These are phyloP conservation scores for Rhododendron henanense DNA, from an alignment of 148 eudicot genomes.

Conservation along the genomic window DNA sequence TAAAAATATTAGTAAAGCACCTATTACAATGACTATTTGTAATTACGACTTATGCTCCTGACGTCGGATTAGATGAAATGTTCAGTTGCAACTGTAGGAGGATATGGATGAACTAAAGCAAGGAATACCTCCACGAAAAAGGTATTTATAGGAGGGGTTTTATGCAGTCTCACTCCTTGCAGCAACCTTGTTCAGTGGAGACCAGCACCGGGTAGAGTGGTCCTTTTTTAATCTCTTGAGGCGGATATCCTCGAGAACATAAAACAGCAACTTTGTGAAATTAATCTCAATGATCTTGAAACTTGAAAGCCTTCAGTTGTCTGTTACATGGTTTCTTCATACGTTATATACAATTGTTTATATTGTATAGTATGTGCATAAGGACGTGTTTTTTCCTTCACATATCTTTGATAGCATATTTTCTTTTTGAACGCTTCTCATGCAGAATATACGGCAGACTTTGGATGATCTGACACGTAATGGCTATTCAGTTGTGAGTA, in stretches of 20 bases:
- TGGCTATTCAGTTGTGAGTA: slow-evolving; percentile 96
- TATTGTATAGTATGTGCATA: not conserved
- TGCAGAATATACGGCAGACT: slow-evolving; percentile 94
- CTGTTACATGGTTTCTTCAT: not conserved
- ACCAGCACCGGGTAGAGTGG: not conserved
- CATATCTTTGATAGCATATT: not conserved
- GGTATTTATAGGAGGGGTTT: not conserved
- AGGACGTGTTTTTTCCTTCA: not conserved
- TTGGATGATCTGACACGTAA: slow-evolving; percentile 94
- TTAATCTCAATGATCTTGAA: slow-evolving; percentile 3
- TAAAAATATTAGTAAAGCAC: not conserved
- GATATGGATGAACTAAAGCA: not conserved
- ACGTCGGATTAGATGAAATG: not conserved
- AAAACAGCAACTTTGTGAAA: not conserved
- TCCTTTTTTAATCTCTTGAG: not conserved
- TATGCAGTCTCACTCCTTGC: not conserved
- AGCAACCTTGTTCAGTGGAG: not conserved
- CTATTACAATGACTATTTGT: not conserved
- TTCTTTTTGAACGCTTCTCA: slow-evolving; percentile 6
- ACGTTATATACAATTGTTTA: not conserved
- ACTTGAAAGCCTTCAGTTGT: not conserved
- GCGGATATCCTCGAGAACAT: not conserved
- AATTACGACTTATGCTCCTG: too few species aligned
- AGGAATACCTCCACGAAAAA: not conserved
- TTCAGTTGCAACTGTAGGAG: not conserved